A percentile compares a stretch with the other conserved stretches of the same genome.
Conservation (phyloP, 352 stramenopile genomes). For the Phytopythium ostracodes region DNA sequence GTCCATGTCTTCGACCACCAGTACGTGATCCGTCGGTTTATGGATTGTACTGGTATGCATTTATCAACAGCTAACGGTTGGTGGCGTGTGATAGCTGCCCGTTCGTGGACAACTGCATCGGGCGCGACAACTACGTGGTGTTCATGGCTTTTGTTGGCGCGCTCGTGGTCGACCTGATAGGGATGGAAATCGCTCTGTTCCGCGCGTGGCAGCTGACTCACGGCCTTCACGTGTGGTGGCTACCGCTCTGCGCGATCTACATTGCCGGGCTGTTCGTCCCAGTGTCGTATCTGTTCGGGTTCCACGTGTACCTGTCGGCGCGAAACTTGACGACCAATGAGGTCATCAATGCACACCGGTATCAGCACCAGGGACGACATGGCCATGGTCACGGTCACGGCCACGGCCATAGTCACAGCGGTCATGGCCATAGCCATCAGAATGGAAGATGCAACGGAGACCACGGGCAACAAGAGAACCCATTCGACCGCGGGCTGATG, state of each 20-base stretch:
- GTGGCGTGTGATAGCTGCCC: conserved; percentile 69
- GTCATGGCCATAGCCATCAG: conserved; percentile 6
- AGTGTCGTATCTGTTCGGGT: conserved; percentile 46
- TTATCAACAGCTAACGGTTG: neutral
- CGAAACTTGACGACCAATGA: conserved; percentile 82
- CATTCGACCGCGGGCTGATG: conserved; percentile 26
- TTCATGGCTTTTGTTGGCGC: conserved; percentile 64
- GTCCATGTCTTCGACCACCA: conserved; percentile 98
- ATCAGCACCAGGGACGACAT: conserved; percentile 16
- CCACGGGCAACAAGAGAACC: conserved; percentile 11
- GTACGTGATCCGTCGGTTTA: conserved; percentile 36
- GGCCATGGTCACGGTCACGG: conserved; percentile 7
- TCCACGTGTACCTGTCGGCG: conserved; percentile 72
- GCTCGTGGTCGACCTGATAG: conserved; percentile 39
- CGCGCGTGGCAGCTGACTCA: conserved; percentile 43
- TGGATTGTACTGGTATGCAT: neutral
- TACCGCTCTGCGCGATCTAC: conserved; percentile 31
- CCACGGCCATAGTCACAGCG: conserved; percentile 1
- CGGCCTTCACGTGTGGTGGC: conserved; percentile 23
- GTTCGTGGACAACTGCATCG: conserved; percentile 99
- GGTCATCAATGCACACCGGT: conserved; percentile 64
- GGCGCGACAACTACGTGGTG: conserved; percentile 95
- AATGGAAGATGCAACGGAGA: conserved; percentile 22
- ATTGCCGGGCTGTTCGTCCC: conserved; percentile 42
- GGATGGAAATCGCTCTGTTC: conserved; percentile 60